Evolutionary conservation across 106 monocot species (phyloP).

Genomic region (Alisma plantagoaquatica): DNA sequence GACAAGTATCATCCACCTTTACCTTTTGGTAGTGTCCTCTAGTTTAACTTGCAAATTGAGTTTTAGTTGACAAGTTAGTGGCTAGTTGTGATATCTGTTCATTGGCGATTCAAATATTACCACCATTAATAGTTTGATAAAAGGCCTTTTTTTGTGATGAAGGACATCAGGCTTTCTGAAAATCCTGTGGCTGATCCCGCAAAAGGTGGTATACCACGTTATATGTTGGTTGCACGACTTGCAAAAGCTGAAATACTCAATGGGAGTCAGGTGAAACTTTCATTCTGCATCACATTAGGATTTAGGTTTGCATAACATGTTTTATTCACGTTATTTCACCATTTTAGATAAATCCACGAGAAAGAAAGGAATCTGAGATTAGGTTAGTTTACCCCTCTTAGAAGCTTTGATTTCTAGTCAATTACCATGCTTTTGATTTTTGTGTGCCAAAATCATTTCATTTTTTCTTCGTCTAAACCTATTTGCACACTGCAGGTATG

Average conservation of each 20-base stretch:
- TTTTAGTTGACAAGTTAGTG: too few relatives aligned
- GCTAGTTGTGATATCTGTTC: too few relatives aligned
- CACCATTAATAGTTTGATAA: not conserved
- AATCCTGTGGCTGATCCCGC: conserved; percentile 79
- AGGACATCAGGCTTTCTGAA: conserved; percentile 95
- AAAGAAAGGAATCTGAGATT: conserved; percentile 92
- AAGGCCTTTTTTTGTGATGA: conserved; percentile 4
- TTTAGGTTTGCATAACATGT: too few relatives aligned
- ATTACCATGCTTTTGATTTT: too few relatives aligned
- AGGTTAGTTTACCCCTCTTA: conserved; percentile 33
- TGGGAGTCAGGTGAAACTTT: conserved; percentile 77
- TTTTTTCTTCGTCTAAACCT: too few relatives aligned
- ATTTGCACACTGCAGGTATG: too few relatives aligned
- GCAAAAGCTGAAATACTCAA: conserved; percentile 77
- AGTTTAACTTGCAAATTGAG: too few relatives aligned
- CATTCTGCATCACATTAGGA: conserved; percentile 1
- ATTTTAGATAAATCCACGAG: conserved; percentile 65
- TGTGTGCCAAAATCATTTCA: too few relatives aligned
- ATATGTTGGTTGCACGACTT: conserved; percentile 74
- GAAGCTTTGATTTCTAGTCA: not conserved
- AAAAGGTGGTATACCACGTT: conserved; percentile 78
- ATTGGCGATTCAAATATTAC: too few relatives aligned
- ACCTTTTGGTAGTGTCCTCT: too few relatives aligned
- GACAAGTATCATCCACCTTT: too few relatives aligned
- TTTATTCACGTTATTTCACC: not conserved